phyloP scores from a whole-genome alignment of 441 rosid species.

The Populus hybrid region DNA sequence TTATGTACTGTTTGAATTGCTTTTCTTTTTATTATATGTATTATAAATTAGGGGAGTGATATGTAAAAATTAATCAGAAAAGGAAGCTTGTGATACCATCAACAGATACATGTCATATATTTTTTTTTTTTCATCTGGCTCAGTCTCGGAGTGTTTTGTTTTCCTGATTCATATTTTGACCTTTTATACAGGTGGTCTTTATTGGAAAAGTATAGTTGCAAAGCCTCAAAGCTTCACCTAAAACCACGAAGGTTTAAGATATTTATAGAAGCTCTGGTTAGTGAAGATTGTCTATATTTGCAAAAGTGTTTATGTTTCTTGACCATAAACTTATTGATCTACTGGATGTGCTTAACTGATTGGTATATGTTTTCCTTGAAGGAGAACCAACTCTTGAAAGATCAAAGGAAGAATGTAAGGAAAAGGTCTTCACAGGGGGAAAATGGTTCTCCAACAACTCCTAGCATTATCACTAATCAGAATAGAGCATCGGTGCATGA shows the following conservation, averaged over 20 bases:
- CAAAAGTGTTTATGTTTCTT: conserved; percentile 12
- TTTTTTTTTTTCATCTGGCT: not conserved
- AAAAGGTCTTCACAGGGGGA: conserved; percentile 75
- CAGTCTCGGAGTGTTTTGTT: not conserved
- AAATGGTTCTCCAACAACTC: conserved; percentile 54
- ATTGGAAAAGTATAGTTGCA: conserved; percentile 96
- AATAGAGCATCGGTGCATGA: conserved; percentile 65
- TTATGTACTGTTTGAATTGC: not conserved
- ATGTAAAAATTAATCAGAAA: not conserved
- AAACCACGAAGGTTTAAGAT: conserved; percentile 95
- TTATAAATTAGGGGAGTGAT: not conserved
- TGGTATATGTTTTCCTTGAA: conserved; percentile 35
- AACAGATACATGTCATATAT: not conserved
- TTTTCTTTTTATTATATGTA: not conserved
- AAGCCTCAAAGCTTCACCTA: conserved; percentile 97
- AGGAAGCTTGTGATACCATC: not conserved
- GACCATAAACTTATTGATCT: conserved; percentile 14
- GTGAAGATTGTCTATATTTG: conserved; percentile 31
- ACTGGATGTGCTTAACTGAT: conserved; percentile 29
- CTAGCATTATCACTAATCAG: conserved; percentile 51
- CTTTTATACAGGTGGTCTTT: conserved; percentile 88
- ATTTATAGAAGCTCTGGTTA: conserved; percentile 94
- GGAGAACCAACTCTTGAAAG: conserved; percentile 97
- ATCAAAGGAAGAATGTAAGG: conserved; percentile 77
- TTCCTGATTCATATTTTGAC: not conserved